Percentiles rank a stretch among this genome's conserved stretches.
These are phyloP conservation scores for Aspergillus cavernicola DNA, from an alignment of 495 filamentous ascomycete species.

Conservation along the genomic window DNA sequence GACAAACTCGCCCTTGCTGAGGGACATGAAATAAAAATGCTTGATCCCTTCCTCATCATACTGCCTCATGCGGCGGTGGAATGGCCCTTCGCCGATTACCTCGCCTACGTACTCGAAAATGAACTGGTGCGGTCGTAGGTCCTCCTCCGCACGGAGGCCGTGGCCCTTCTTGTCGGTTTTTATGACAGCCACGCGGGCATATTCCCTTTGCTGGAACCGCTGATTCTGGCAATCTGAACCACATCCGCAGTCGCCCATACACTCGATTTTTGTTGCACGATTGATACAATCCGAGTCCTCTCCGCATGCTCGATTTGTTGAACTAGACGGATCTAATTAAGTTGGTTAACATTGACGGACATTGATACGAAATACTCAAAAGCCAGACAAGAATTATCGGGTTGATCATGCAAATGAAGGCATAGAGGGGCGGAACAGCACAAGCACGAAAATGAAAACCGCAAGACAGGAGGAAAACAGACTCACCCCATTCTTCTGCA, in stretches of 20 bases:
- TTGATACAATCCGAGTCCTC: constrained; percentile 99
- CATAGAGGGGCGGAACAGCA: background rate
- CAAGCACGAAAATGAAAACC: background rate
- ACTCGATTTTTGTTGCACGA: constrained; percentile 96
- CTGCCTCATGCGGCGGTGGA: constrained; percentile 80
- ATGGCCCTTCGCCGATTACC: constrained; percentile 88
- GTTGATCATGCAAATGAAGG: background rate
- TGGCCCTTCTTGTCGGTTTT: constrained; percentile 97
- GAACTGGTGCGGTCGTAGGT: constrained; percentile 78
- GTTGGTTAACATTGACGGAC: constrained; percentile 22
- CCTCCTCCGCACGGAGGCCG: constrained; percentile 75
- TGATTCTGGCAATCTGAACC: constrained; percentile 88
- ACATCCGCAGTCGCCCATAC: constrained; percentile 80
- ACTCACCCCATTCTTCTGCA: constrained; percentile 92
- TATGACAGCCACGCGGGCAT: constrained; percentile 89
- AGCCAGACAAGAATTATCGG: background rate
- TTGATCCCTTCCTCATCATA: constrained; percentile 96
- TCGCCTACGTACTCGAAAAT: constrained; percentile 99
- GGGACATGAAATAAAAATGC: constrained; percentile 99
- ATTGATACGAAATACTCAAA: background rate
- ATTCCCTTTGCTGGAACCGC: constrained; percentile 87
- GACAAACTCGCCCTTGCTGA: constrained; percentile 93
- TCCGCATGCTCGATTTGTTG: constrained; percentile 79
- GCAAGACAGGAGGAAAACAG: constrained; percentile 8
- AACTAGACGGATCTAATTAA: constrained; percentile 54